Conservation (phyloP, 2,329 filamentous ascomycete genomes). For the Alternaria viburni region DNA sequence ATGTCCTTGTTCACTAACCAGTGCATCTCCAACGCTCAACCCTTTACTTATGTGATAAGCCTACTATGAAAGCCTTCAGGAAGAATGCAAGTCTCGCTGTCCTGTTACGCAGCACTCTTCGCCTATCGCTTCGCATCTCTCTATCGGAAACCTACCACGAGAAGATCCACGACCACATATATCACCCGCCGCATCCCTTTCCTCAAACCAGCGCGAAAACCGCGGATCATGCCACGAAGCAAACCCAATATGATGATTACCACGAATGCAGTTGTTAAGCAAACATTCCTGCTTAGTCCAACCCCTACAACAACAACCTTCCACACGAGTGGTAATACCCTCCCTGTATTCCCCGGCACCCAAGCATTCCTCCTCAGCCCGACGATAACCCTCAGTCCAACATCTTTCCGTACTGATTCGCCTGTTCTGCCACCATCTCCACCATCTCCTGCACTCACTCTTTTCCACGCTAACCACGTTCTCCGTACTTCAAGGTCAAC, state of each 20-base stretch:
- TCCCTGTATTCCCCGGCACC: background rate
- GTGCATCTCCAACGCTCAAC: background rate
- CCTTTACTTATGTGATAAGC: background rate
- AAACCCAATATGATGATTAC: background rate
- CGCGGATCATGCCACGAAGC: background rate
- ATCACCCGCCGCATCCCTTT: background rate
- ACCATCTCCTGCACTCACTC: background rate
- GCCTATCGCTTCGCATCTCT: background rate
- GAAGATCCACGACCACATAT: background rate
- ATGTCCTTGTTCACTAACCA: background rate
- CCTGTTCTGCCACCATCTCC: background rate
- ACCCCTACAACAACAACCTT: background rate
- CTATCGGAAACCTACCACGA: background rate
- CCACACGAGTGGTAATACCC: background rate
- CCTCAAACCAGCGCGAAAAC: background rate
- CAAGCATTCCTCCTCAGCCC: slow-evolving; percentile 8
- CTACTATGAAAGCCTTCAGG: background rate
- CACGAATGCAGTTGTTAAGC: background rate
- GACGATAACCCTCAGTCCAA: background rate
- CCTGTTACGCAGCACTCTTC: background rate
- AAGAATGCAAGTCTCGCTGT: background rate
- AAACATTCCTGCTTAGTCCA: slow-evolving; percentile 8
- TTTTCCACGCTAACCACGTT: background rate
- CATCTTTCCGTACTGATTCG: background rate
- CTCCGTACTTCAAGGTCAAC: background rate